These are phyloP conservation scores for Symbiodinium pilosum DNA, from an alignment of 73 alveolate genomes.

Conservation along the genomic window DNA sequence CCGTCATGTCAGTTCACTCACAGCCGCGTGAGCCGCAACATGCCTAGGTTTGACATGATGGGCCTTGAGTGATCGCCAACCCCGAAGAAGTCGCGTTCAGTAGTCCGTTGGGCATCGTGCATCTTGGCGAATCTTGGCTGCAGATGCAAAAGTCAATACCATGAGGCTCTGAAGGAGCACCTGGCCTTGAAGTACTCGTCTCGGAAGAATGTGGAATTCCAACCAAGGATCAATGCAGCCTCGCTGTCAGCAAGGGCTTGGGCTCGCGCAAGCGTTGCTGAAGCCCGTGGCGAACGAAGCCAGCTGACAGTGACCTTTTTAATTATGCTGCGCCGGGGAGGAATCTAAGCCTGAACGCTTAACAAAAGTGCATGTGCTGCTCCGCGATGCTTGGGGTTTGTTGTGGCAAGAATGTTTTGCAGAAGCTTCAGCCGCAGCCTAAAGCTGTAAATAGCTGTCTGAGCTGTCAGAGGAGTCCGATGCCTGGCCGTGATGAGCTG, in stretches of 20 bases:
- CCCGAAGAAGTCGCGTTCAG: neutral
- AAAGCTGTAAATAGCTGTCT: neutral
- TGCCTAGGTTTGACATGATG: slow-evolving; percentile 84
- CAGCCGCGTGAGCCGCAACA: too few species aligned
- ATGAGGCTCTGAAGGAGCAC: too few species aligned
- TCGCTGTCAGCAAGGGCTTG: neutral
- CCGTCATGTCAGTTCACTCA: too few species aligned
- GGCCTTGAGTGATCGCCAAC: slow-evolving; percentile 58
- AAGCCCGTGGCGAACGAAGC: neutral
- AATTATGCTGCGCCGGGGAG: neutral
- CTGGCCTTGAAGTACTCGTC: too few species aligned
- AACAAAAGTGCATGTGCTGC: too few species aligned
- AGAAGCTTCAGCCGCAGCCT: neutral
- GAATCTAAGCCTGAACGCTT: neutral
- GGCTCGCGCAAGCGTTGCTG: neutral
- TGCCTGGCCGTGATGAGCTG: neutral
- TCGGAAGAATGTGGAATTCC: too few species aligned
- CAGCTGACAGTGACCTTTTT: neutral
- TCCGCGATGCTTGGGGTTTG: neutral
- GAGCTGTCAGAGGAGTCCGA: neutral
- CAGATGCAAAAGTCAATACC: too few species aligned
- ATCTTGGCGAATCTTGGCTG: too few species aligned
- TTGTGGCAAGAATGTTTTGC: too few species aligned
- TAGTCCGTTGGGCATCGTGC: too few species aligned
- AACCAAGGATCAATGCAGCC: neutral